Evolutionary conservation across 2,329 filamentous ascomycete genomes (phyloP).

Genomic region (Venturia oleaginea): DNA sequence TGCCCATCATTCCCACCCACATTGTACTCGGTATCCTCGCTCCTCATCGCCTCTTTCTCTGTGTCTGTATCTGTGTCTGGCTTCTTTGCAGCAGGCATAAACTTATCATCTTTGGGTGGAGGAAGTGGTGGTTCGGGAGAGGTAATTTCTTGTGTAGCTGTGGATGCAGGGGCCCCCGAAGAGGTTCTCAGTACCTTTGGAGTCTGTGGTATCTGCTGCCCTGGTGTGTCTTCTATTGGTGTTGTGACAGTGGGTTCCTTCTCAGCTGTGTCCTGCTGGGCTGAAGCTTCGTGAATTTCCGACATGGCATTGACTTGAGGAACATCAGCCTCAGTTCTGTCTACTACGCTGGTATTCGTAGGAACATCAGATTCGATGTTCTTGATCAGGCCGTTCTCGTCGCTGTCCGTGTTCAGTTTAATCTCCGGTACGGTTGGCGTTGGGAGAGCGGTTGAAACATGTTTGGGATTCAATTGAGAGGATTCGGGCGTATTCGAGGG

Average conservation of each 20-base stretch:
- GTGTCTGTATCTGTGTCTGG: slow-evolving; percentile 24
- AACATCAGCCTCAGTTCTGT: not conserved
- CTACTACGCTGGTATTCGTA: not conserved
- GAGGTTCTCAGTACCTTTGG: not conserved
- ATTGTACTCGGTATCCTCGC: slow-evolving; percentile 15
- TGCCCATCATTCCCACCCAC: slow-evolving; percentile 42
- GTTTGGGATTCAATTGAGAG: not conserved
- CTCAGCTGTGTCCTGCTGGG: not conserved
- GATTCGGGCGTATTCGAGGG: not conserved
- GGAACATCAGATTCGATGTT: no score
- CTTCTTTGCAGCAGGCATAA: slow-evolving; percentile 40
- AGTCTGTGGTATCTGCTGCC: not conserved
- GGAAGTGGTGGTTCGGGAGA: slow-evolving; percentile 33
- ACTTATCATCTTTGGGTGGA: slow-evolving; percentile 43
- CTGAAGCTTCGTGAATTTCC: not conserved
- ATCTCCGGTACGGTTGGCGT: not conserved
- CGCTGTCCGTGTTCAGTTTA: not conserved
- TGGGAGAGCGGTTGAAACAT: not conserved
- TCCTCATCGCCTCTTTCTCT: slow-evolving; percentile 17
- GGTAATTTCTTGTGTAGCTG: not conserved
- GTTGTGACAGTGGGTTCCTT: not conserved
- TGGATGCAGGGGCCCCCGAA: not conserved
- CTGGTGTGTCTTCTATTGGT: not conserved
- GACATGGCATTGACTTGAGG: not conserved
- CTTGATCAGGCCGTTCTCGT: not conserved